phyloP scores from a whole-genome alignment of 106 monocot genomes.

The Gastrodia elata region DNA sequence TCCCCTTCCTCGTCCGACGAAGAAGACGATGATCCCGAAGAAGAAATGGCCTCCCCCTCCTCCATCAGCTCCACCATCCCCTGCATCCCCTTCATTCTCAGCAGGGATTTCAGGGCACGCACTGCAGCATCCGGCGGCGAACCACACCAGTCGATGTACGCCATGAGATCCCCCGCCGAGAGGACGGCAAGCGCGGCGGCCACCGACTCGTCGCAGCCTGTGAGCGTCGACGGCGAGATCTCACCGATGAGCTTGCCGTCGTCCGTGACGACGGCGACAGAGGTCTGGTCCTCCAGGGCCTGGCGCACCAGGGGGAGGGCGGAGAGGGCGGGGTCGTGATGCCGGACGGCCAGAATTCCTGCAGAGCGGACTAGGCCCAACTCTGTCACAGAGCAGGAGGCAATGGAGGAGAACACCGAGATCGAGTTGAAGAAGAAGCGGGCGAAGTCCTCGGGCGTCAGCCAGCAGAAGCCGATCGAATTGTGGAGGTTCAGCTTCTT shows the following conservation, averaged over 20 bases:
- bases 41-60: slow-evolving; percentile 4
- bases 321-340: slow-evolving; percentile 25
- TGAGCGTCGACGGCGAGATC: slow-evolving; percentile 41
- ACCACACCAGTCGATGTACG: slow-evolving; percentile 48
- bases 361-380: slow-evolving; percentile 33
- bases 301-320: slow-evolving; percentile 39
- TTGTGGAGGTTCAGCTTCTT: slow-evolving; percentile 4
- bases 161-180: slow-evolving; percentile 56
- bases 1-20: slow-evolving; percentile 24
- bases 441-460: slow-evolving; percentile 40
- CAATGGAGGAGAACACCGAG: slow-evolving; percentile 24
- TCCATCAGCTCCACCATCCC: slow-evolving; percentile 71
- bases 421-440: slow-evolving; percentile 51
- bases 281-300: slow-evolving; percentile 26
- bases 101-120: slow-evolving; percentile 24
- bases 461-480: slow-evolving; percentile 27
- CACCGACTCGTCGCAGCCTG: slow-evolving; percentile 27
- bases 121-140: slow-evolving; percentile 18
- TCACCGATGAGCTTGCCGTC: slow-evolving; percentile 37
- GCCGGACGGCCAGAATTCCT: slow-evolving; percentile 19
- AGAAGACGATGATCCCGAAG: slow-evolving; percentile 23
- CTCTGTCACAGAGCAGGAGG: slow-evolving; percentile 25
- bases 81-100: slow-evolving; percentile 26
- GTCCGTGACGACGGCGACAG: slow-evolving; percentile 41
- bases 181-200: slow-evolving; percentile 57